Percentiles rank a stretch among this genome's conserved stretches.
Evolutionary conservation across 139 green algal genomes (phyloP).

Genomic region (Ettlia oleoabundans): DNA sequence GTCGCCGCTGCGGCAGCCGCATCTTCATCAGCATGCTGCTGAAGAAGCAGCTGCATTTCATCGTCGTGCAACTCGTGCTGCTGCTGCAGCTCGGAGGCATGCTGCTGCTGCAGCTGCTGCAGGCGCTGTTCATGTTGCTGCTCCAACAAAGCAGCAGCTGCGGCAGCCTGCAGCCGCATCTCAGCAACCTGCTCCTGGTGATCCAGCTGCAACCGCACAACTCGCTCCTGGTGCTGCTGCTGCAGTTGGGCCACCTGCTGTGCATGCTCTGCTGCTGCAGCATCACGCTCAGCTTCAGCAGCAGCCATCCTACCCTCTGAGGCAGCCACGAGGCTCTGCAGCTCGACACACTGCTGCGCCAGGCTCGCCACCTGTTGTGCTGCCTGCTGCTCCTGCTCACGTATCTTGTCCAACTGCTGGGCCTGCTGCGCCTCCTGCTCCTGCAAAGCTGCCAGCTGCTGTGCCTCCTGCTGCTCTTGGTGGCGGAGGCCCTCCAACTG

Average conservation of each 20-base stretch:
- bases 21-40: not conserved
- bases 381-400: not conserved
- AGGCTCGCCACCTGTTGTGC: not conserved
- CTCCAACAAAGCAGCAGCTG: not conserved
- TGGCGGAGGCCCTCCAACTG: not conserved
- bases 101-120: not conserved
- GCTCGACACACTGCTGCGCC: not conserved
- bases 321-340: not conserved
- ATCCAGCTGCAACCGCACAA: not conserved
- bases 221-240: not conserved
- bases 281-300: not conserved
- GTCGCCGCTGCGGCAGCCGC: not conserved
- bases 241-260: not conserved
- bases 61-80: conserved; percentile 9
- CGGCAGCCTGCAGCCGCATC: not conserved
- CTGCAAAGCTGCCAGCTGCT: not conserved
- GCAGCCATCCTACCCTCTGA: not conserved
- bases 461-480: not conserved
- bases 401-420: not conserved
- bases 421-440: not conserved
- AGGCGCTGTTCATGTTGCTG: conserved; percentile 12
- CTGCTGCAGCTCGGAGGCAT: conserved; percentile 7
- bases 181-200: not conserved
- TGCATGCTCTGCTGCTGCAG: conserved; percentile 1
- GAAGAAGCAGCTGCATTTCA: conserved; percentile 7